Conservation (phyloP, 169 alveolate genomes). For the Plasmodium cynomolgi region DNA sequence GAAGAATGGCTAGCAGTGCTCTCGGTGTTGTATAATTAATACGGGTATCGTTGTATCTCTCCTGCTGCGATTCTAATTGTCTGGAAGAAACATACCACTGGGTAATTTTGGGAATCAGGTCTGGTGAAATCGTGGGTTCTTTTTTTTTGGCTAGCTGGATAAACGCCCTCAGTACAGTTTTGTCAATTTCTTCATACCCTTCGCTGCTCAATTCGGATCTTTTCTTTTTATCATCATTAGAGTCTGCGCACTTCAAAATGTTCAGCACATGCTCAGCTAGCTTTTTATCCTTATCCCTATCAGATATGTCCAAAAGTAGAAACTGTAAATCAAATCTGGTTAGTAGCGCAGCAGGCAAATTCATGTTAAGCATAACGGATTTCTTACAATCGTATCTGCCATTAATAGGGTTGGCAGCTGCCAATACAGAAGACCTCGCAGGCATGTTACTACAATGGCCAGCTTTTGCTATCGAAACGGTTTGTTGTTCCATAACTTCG, state of each 20-base stretch:
- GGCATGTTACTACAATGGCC: slow-evolving; percentile 91
- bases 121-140: slow-evolving; percentile 83
- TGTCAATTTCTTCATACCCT: slow-evolving; percentile 79
- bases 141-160: slow-evolving; percentile 91
- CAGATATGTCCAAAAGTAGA: slow-evolving; percentile 90
- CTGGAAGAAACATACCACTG: slow-evolving; percentile 84
- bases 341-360: slow-evolving; percentile 97
- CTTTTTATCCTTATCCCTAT: slow-evolving; percentile 89
- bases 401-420: slow-evolving; percentile 98
- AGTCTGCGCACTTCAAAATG: slow-evolving; percentile 89
- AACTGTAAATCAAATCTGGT: slow-evolving; percentile 95
- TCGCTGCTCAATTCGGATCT: slow-evolving; percentile 27
- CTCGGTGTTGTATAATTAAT: slow-evolving; percentile 97
- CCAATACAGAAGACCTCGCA: slow-evolving; percentile 92
- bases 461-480: slow-evolving; percentile 98
- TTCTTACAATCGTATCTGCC: slow-evolving; percentile 95
- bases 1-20: slow-evolving; percentile 94
- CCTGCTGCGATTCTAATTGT: slow-evolving; percentile 83
- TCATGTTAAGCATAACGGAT: slow-evolving; percentile 94
- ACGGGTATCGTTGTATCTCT: slow-evolving; percentile 86
- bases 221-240: slow-evolving; percentile 76
- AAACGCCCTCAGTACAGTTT: slow-evolving; percentile 90
- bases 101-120: slow-evolving; percentile 77
- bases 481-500: slow-evolving; percentile 99
- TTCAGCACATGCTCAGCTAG: slow-evolving; percentile 94